phyloP scores from a whole-genome alignment of 2,329 filamentous ascomycete genomes.

The Alternaria sp. region DNA sequence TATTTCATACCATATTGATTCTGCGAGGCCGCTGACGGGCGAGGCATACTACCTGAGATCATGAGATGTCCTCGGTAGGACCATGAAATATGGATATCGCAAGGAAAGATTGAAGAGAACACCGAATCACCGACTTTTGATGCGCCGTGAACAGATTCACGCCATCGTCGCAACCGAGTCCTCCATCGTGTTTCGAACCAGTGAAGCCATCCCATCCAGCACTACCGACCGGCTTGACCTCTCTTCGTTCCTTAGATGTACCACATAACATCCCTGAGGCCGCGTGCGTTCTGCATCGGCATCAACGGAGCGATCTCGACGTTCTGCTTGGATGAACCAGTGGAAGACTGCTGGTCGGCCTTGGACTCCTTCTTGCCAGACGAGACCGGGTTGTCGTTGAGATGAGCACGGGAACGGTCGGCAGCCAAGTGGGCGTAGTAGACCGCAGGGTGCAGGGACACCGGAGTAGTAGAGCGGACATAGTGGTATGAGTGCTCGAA shows the following conservation, averaged over 20 bases:
- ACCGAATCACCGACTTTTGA: constrained; percentile 4
- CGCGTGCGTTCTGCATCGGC: constrained; percentile 48
- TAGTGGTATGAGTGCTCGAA: constrained; percentile 97
- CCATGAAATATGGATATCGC: background rate
- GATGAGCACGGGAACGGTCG: constrained; percentile 78
- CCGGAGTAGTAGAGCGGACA: constrained; percentile 86
- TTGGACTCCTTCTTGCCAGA: constrained; percentile 48
- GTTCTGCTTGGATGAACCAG: constrained; percentile 37
- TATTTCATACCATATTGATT: background rate
- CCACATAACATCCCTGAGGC: constrained; percentile 56
- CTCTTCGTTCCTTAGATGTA: constrained; percentile 50
- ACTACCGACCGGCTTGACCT: background rate
- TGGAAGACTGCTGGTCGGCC: constrained; percentile 34
- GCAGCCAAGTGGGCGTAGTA: constrained; percentile 96
- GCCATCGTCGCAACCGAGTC: constrained; percentile 1
- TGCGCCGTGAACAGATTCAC: background rate
- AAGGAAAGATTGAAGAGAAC: background rate
- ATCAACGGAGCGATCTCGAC: constrained; percentile 50
- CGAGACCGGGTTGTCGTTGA: constrained; percentile 55
- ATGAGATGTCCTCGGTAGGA: background rate
- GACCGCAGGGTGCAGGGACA: constrained; percentile 85
- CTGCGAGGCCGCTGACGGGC: background rate
- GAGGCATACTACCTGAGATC: background rate
- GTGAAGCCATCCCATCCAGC: background rate
- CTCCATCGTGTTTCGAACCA: background rate